Conservation (phyloP, 768 basidiomycete genomes). For the Candolleomyces efflorescens region DNA sequence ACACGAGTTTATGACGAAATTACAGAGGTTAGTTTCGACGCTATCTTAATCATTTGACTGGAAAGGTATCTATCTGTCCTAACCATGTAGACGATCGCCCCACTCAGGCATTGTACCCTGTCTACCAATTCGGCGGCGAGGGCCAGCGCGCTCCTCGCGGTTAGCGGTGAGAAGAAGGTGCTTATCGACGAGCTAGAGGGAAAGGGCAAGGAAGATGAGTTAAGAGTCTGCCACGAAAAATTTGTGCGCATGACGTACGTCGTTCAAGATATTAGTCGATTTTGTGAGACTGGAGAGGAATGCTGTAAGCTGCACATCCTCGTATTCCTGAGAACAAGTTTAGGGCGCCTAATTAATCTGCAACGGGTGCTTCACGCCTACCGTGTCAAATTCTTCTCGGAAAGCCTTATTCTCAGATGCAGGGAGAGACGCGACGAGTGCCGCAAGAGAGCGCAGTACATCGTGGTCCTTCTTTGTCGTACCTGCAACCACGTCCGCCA, state of each 20-base stretch:
- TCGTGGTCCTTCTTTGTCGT: slow-evolving; percentile 71
- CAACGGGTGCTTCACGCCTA: slow-evolving; percentile 26
- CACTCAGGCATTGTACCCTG: slow-evolving; percentile 7
- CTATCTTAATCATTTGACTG: too few species aligned
- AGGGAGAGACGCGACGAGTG: slow-evolving; percentile 84
- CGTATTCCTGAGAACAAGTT: slow-evolving; percentile 68
- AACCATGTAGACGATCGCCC: slow-evolving; percentile 4
- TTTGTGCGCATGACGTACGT: slow-evolving; percentile 49
- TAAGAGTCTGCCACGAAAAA: not conserved
- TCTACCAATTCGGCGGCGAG: slow-evolving; percentile 4
- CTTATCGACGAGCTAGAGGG: slow-evolving; percentile 68
- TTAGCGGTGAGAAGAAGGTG: slow-evolving; percentile 58
- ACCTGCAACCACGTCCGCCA: slow-evolving; percentile 74
- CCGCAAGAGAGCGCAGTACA: slow-evolving; percentile 78
- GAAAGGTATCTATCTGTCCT: not conserved
- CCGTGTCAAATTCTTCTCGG: slow-evolving; percentile 85
- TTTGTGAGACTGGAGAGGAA: slow-evolving; percentile 88
- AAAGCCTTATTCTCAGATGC: slow-evolving; percentile 82
- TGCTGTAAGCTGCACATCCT: slow-evolving; percentile 90
- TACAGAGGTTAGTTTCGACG: too few species aligned
- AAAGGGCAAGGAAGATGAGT: not conserved
- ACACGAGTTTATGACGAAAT: too few species aligned
- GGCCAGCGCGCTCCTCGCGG: slow-evolving; percentile 48
- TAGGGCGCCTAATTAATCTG: not conserved
- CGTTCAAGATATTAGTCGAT: slow-evolving; percentile 81